Evolutionary conservation across 2,329 filamentous ascomycete species (phyloP).

Genomic region (Cercospora brassicicola): DNA sequence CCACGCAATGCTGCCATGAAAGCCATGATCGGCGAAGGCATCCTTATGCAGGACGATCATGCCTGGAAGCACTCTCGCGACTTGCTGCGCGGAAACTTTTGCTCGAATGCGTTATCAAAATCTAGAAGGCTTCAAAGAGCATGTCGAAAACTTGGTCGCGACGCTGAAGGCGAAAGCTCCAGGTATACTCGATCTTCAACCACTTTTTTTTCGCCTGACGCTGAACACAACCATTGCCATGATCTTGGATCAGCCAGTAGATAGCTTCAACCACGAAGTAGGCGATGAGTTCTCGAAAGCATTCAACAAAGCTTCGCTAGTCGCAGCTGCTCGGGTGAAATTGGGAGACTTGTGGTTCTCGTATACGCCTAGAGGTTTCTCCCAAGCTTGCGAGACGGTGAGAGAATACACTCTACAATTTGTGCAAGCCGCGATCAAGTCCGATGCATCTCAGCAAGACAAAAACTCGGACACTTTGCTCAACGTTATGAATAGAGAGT

Average conservation of each 20-base stretch:
- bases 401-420: neutral
- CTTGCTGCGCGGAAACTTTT: neutral
- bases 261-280: neutral
- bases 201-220: neutral
- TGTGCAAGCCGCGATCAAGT: neutral
- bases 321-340: neutral
- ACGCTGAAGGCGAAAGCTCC: neutral
- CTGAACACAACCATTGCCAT: neutral
- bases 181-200: neutral
- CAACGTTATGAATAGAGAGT: neutral
- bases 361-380: neutral
- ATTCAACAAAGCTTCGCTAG: neutral
- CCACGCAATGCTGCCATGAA: neutral
- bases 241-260: neutral
- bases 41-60: neutral
- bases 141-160: neutral
- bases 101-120: neutral
- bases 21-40: neutral
- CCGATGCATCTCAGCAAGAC: neutral
- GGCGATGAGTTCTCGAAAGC: neutral
- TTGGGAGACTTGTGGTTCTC: neutral
- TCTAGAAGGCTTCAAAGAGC: neutral
- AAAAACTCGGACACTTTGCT: neutral
- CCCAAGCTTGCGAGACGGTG: neutral
- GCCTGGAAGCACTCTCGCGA: neutral